Percentiles rank a stretch among this genome's conserved stretches.
Evolutionary conservation across 768 basidiomycete genomes (phyloP).

Genomic region (Hemileccinum impolitum): DNA sequence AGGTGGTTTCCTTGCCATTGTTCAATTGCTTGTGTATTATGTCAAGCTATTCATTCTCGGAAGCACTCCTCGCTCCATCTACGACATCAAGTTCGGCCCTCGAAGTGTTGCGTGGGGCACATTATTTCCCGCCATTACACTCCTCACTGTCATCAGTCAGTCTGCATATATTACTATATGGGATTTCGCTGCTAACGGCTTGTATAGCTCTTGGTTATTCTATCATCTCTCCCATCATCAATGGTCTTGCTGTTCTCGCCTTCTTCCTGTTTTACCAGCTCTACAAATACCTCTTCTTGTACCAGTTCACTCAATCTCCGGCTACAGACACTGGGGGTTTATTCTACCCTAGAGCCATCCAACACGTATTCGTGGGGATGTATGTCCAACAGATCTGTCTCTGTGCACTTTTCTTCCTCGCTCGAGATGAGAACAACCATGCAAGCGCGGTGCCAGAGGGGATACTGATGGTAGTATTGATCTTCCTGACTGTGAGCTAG

Average conservation of each 20-base stretch:
- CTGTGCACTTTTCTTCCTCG: slow-evolving; percentile 88
- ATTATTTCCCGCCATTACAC: slow-evolving; percentile 64
- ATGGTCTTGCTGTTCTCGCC: slow-evolving; percentile 77
- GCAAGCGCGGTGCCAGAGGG: slow-evolving; percentile 69
- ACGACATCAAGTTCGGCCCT: slow-evolving; percentile 74
- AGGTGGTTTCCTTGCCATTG: slow-evolving; percentile 76
- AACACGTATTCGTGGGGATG: slow-evolving; percentile 90
- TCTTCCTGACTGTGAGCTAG: slow-evolving; percentile 69
- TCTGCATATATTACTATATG: slow-evolving; percentile 3
- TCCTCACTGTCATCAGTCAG: slow-evolving; percentile 81
- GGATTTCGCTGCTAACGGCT: not conserved
- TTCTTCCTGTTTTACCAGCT: slow-evolving; percentile 83
- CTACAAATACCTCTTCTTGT: slow-evolving; percentile 87
- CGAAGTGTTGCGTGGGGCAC: slow-evolving; percentile 74
- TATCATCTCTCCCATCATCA: slow-evolving; percentile 90
- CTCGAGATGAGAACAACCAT: slow-evolving; percentile 48
- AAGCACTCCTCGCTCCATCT: slow-evolving; percentile 84
- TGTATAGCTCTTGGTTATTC: slow-evolving; percentile 69
- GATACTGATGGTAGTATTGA: slow-evolving; percentile 80
- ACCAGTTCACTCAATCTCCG: slow-evolving; percentile 67
- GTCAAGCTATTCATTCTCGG: slow-evolving; percentile 86
- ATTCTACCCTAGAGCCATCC: slow-evolving; percentile 94
- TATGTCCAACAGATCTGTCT: slow-evolving; percentile 89
- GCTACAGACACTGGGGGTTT: slow-evolving; percentile 82
- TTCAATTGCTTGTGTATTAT: slow-evolving; percentile 79